Evolutionary conservation across 768 basidiomycete species (phyloP), one percentile per base, ranked within the genome.

Genomic region (Mrakia blollopis): DNA sequence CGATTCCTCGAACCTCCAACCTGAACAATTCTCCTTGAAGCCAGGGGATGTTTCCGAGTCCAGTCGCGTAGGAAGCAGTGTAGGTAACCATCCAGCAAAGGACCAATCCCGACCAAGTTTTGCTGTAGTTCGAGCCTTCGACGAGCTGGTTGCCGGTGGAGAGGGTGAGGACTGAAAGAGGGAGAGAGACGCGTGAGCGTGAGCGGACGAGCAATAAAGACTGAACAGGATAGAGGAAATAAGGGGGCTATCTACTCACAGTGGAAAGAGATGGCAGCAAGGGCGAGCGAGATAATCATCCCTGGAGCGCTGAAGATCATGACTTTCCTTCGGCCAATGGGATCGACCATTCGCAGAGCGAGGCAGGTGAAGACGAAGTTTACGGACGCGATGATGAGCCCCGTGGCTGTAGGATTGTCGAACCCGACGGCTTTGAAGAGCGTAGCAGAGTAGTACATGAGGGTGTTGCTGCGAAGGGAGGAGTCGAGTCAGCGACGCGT

Each of bases 21-120:
- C 87, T 86, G 84, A 93, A 93, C 16, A 94, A 86, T 81, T 93
- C 92, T 62, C 91, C 91, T 82, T 92, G 92, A 80, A 92, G 91
- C 92, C 92, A 93, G 0, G 92, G 92, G 2, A 92, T 89, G 80
- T 91, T 91, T 0, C 91, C 91, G n/a, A 92, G 84, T 5, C 91
- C 74, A 78, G 79, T 90, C 0, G 91, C 92, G 80, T 93, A 94
- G 13, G 90, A 90, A 0, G 90, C 90, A 30, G 92, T 91, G 83
- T 90, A 93, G 79, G 91, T 81, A 79, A 94, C 88, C 91, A 93
- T 93, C n/a, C 89, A 87, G 10, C 90, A 78, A 25, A 93, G 83
- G 7, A 93, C 90, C 75, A 91, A 83, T 0, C 86, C 87, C 6
- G 90, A 90, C 89, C 89, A 92, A 21, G 85, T 81, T 44, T 82